A percentile compares a stretch with the other conserved stretches of the same genome.
phyloP scores from a whole-genome alignment of 73 alveolate species.

The Tetrahymena borealis region DNA sequence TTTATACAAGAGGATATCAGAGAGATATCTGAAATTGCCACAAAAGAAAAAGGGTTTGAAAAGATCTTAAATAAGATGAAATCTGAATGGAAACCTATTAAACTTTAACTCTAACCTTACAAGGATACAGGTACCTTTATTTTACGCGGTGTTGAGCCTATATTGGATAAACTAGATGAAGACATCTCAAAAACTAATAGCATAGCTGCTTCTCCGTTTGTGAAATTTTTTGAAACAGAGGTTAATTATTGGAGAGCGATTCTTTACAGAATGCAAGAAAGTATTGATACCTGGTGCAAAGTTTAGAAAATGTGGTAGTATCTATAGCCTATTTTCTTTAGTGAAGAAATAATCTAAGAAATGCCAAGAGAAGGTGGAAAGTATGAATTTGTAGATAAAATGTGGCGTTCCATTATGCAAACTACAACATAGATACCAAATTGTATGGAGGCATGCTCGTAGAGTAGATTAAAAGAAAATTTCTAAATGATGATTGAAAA shows the following conservation, averaged over 20 bases:
- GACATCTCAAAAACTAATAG: conserved; percentile 82
- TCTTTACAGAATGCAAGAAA: conserved; percentile 77
- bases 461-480: conserved; percentile 66
- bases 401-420: conserved; percentile 79
- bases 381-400: conserved; percentile 74
- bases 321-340: conserved; percentile 85
- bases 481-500: conserved; percentile 63
- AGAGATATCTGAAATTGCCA: conserved; percentile 81
- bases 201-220: conserved; percentile 86
- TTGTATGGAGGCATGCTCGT: conserved; percentile 77
- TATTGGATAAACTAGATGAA: conserved; percentile 83
- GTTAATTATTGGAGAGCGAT: conserved; percentile 75
- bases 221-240: conserved; percentile 76
- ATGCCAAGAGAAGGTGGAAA: conserved; percentile 84
- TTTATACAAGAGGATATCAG: conserved; percentile 63
- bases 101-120: conserved; percentile 66
- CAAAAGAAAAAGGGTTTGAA: conserved; percentile 82
- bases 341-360: conserved; percentile 84
- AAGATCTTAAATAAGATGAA: conserved; percentile 81
- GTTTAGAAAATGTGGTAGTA: conserved; percentile 87
- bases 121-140: conserved; percentile 75
- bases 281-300: conserved; percentile 90
- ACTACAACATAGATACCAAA: conserved; percentile 71
- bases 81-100: conserved; percentile 83
- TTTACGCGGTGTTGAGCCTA: conserved; percentile 86